Evolutionary conservation across 768 basidiomycete species (phyloP).

Genomic region (Lentinula lateritia): DNA sequence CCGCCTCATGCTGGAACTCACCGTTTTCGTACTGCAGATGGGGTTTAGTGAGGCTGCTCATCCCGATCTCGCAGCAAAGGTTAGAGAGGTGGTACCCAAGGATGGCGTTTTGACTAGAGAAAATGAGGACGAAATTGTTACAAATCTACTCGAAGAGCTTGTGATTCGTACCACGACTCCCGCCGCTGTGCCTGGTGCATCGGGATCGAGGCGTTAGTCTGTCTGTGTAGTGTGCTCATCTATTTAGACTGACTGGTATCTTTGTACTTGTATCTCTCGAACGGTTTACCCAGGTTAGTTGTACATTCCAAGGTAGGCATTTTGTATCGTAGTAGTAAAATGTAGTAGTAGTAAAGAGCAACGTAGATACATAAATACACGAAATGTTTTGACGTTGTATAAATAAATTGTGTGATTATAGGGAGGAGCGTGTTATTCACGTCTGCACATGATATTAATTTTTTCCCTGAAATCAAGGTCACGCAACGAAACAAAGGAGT

Average conservation of each 20-base stretch:
- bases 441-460: no score
- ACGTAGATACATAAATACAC: slow-evolving; percentile 5
- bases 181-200: slow-evolving; percentile 18
- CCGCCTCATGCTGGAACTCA: neutral
- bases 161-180: slow-evolving; percentile 35
- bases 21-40: slow-evolving; percentile 42
- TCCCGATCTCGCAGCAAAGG: slow-evolving; percentile 44
- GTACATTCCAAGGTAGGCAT: neutral
- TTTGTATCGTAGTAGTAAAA: neutral
- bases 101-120: slow-evolving; percentile 43
- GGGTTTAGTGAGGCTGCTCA: slow-evolving; percentile 61
- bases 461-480: neutral
- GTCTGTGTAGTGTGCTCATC: neutral
- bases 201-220: slow-evolving; percentile 15
- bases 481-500: neutral
- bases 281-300: neutral
- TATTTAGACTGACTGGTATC: neutral
- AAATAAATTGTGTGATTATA: neutral
- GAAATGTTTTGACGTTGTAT: slow-evolving; percentile 2
- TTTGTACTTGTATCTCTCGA: neutral
- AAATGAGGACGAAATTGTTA: slow-evolving; percentile 61
- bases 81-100: slow-evolving; percentile 45
- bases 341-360: neutral
- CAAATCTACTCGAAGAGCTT: slow-evolving; percentile 54
- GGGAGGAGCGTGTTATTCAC: neutral